Percentiles rank a stretch among this genome's conserved stretches.
These are phyloP conservation scores for Nemania diffusa DNA, from an alignment of 2,329 filamentous ascomycete genomes.

Conservation along the genomic window DNA sequence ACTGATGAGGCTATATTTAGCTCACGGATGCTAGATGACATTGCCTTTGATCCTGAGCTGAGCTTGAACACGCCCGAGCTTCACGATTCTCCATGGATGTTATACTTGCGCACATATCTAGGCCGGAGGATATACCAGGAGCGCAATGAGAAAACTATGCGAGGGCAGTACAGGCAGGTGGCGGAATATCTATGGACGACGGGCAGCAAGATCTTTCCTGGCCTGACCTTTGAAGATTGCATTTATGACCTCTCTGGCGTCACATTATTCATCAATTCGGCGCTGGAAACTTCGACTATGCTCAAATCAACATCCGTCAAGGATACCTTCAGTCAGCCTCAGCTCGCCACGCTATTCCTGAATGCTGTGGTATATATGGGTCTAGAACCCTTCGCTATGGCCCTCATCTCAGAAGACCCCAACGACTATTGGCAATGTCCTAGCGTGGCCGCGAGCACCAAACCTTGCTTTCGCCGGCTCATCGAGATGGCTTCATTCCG, in stretches of 20 bases:
- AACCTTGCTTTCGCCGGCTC: slow-evolving; percentile 35
- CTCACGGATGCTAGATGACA: slow-evolving; percentile 35
- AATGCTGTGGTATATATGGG: slow-evolving; percentile 39
- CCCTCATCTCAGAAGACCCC: slow-evolving; percentile 36
- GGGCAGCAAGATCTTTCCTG: slow-evolving; percentile 35
- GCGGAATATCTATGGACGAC: slow-evolving; percentile 35
- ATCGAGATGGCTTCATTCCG: slow-evolving; percentile 37
- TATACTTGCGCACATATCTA: slow-evolving; percentile 36
- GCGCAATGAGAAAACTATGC: slow-evolving; percentile 34
- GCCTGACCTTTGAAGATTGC: slow-evolving; percentile 34
- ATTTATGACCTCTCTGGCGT: slow-evolving; percentile 34
- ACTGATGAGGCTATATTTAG: slow-evolving; percentile 39
- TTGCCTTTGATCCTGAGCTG: slow-evolving; percentile 34
- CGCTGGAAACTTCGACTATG: slow-evolving; percentile 33
- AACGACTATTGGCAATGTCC: slow-evolving; percentile 40
- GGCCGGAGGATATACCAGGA: slow-evolving; percentile 35
- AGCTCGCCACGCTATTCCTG: slow-evolving; percentile 37
- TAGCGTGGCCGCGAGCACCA: slow-evolving; percentile 36
- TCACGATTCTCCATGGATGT: slow-evolving; percentile 35
- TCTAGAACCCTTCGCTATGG: slow-evolving; percentile 34
- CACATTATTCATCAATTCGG: slow-evolving; percentile 39
- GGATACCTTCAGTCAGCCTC: slow-evolving; percentile 33
- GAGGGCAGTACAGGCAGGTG: slow-evolving; percentile 36
- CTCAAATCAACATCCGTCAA: slow-evolving; percentile 32
- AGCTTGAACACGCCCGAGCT: slow-evolving; percentile 30